These are phyloP conservation scores for Gossypium aridum DNA, from an alignment of 441 rosid species.

Conservation along the genomic window DNA sequence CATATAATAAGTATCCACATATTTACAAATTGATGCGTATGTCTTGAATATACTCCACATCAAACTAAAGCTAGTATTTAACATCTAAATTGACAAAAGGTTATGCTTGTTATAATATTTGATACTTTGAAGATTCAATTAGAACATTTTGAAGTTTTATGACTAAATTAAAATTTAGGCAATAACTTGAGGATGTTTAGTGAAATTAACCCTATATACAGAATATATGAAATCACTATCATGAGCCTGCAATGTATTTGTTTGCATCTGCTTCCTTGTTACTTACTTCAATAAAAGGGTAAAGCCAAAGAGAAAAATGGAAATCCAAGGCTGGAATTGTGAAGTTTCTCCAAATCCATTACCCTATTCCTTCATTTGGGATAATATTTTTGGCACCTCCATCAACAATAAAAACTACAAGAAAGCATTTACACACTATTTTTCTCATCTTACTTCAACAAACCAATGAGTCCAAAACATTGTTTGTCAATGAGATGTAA, in stretches of 20 bases:
- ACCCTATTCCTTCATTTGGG: neutral
- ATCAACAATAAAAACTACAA: neutral
- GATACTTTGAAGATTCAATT: no score
- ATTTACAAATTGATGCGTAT: no score
- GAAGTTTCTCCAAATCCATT: neutral
- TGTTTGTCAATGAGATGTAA: neutral
- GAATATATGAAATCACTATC: neutral
- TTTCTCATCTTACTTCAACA: neutral
- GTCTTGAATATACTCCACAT: no score
- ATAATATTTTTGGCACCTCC: neutral
- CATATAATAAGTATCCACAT: no score
- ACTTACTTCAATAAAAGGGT: neutral
- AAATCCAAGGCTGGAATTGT: neutral
- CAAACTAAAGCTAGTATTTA: no score
- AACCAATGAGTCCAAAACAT: neutral
- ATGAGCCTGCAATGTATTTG: neutral
- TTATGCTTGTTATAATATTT: no score
- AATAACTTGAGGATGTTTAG: no score
- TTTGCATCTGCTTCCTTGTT: neutral
- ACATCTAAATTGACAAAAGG: no score
- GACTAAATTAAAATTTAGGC: no score
- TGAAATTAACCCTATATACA: no score
- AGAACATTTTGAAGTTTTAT: no score
- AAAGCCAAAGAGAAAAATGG: neutral
- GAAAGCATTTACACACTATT: neutral